Conservation (phyloP, 2,329 filamentous ascomycete genomes). For the Coniella lustricola region DNA sequence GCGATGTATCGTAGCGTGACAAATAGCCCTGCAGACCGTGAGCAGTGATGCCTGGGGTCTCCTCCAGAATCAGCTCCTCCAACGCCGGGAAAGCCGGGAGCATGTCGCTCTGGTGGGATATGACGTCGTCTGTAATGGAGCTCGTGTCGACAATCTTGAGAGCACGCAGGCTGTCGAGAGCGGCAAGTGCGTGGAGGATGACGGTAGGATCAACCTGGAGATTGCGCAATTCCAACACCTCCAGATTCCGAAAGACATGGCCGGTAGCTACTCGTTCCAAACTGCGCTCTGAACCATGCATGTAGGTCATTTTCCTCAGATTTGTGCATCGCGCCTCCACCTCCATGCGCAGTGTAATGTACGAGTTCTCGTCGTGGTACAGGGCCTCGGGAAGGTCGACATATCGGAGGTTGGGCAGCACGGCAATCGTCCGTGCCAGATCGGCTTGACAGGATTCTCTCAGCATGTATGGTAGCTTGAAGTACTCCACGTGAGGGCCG, state of each 20-base stretch:
- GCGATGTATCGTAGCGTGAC: conserved; percentile 49
- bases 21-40: conserved; percentile 66
- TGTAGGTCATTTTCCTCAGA: conserved; percentile 84
- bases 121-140: conserved; percentile 70
- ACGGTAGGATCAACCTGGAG: conserved; percentile 64
- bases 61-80: conserved; percentile 64
- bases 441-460: conserved; percentile 79
- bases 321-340: conserved; percentile 77
- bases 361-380: conserved; percentile 72
- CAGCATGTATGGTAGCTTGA: conserved; percentile 94
- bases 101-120: conserved; percentile 52
- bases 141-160: conserved; percentile 66
- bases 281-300: conserved; percentile 68
- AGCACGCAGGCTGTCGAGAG: conserved; percentile 61
- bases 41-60: conserved; percentile 64
- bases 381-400: conserved; percentile 87
- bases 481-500: conserved; percentile 63
- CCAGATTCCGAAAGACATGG: conserved; percentile 61
- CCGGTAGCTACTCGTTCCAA: conserved; percentile 63
- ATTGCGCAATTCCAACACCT: conserved; percentile 63
- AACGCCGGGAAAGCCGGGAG: conserved; percentile 69
- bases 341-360: conserved; percentile 71
- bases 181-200: conserved; percentile 63
- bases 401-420: conserved; percentile 77
- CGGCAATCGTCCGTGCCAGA: conserved; percentile 77